phyloP scores from a whole-genome alignment of 129 eudicot species.

The Chrysanthemum seticuspe region DNA sequence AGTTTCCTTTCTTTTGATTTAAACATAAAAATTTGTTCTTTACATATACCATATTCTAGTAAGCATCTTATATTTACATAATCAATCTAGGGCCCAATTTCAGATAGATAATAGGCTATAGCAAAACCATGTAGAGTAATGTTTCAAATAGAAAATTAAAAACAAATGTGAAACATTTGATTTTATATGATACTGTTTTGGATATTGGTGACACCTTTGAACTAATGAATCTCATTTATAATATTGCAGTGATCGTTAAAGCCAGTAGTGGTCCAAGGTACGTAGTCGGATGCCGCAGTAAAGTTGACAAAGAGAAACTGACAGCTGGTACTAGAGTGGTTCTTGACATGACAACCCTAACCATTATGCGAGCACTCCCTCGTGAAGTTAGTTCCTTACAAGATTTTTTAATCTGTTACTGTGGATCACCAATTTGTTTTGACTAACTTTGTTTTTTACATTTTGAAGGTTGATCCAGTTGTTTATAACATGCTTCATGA shows the following conservation, averaged over 20 bases:
- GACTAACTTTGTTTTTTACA: neutral
- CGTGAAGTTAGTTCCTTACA: conserved; percentile 65
- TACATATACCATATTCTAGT: neutral
- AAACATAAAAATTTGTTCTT: neutral
- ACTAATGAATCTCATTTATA: conserved; percentile 13
- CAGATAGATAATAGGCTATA: neutral
- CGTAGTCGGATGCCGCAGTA: conserved; percentile 97
- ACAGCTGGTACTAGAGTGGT: conserved; percentile 95
- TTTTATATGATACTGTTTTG: neutral
- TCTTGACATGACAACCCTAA: conserved; percentile 96
- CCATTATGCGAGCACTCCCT: conserved; percentile 98
- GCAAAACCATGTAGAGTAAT: conserved; percentile 5
- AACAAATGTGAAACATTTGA: neutral
- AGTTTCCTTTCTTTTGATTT: neutral
- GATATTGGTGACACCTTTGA: neutral
- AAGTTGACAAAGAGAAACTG: conserved; percentile 96
- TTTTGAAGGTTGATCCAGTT: conserved; percentile 87
- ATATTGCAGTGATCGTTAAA: conserved; percentile 81
- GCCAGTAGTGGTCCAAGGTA: conserved; percentile 99
- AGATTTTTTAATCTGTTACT: neutral
- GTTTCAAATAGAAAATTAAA: neutral
- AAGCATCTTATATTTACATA: neutral
- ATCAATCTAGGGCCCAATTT: neutral
- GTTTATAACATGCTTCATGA: conserved; percentile 98
- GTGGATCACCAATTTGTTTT: conserved; percentile 14